Base-by-base conservation (phyloP, 495 filamentous ascomycete species). In the Penicillium steckii region DNA sequence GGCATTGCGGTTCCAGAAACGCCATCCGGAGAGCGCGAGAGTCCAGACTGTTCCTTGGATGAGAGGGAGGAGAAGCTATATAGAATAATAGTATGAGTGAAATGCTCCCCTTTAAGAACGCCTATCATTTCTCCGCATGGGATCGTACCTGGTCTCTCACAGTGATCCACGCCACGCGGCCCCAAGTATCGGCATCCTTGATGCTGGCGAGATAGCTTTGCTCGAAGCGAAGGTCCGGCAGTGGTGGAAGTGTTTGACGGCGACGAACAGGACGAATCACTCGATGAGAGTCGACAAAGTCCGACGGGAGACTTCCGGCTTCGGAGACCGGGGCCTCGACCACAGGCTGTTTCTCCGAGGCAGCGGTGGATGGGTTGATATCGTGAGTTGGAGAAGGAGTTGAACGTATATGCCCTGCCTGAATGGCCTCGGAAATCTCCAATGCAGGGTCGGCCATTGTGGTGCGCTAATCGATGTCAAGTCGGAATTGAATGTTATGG, bases 201-300 rank as follows among this genome's bases (percentile, higher is more conserved):
- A 98, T 83, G 66, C 90, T 92, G 42, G 85, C 85, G 33, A 98
- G 77, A 64, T 97, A 97, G 72, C 91, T 95, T 79, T 98, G 94
- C 75, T 98, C 94, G 69, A 97, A 97, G 44, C 94, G 79, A 57
- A 98, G 72, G 70, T 98, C 94, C 1, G 94, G 94, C 60, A 98
- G 71, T 1, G 95, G 93, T 45, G 89, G 90, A 50, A 96, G 82
- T 29, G 70, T 80, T 48, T 68, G 68, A 48, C 62, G 73, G n/a
- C 83, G 76, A 10, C 79, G 71, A 23, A 71, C 46, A 2, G 83
- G 78, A 44, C 71, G 74, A 46, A 88, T 61, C 35, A 83, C 77
- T 47, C 74, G 79, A 48, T 74, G 76, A n/a, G 81, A 64, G 38
- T 77, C 69, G 13, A 78, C 66, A 27, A 78, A 52, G 52, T 76